phyloP scores from a whole-genome alignment of 2,329 filamentous ascomycete genomes.

The Amauroascus niger region DNA sequence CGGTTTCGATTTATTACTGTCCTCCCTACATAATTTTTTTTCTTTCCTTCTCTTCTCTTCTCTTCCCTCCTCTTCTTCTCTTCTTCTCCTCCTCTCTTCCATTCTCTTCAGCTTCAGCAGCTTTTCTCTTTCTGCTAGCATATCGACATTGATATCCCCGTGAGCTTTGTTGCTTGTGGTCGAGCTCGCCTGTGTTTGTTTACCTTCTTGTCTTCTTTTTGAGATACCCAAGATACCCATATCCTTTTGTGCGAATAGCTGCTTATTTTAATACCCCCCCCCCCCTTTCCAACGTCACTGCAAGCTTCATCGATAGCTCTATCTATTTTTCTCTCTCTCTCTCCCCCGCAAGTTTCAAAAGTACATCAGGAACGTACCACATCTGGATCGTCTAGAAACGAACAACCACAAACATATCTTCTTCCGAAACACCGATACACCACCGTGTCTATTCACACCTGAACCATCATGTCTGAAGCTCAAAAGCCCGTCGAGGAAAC shows the following conservation, averaged over 20 bases:
- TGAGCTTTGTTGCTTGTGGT: slow-evolving; percentile 29
- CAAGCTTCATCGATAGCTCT: no score
- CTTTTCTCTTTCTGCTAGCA: slow-evolving; percentile 19
- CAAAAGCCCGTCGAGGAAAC: slow-evolving; percentile 60
- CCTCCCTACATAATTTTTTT: slow-evolving; percentile 17
- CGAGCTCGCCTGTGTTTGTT: slow-evolving; percentile 19
- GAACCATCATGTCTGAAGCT: slow-evolving; percentile 54
- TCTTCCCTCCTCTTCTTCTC: slow-evolving; percentile 19
- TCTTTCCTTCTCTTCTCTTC: slow-evolving; percentile 20
- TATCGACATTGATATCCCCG: slow-evolving; percentile 31
- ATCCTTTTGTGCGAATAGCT: slow-evolving; percentile 11
- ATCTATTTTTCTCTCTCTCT: not conserved
- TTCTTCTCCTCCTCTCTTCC: slow-evolving; percentile 19
- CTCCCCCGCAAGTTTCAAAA: not conserved
- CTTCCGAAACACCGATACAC: slow-evolving; percentile 7
- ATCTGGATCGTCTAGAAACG: no score
- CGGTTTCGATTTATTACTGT: slow-evolving; percentile 20
- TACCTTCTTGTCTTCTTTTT: slow-evolving; percentile 24
- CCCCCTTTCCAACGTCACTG: no score
- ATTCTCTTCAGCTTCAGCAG: slow-evolving; percentile 19
- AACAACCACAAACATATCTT: no score
- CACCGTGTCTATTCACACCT: slow-evolving; percentile 29
- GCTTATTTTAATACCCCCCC: slow-evolving; percentile 11
- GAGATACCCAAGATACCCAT: slow-evolving; percentile 25
- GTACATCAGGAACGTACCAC: not conserved